phyloP scores from a whole-genome alignment of 73 alveolate species.

The Urostyla sp. region DNA sequence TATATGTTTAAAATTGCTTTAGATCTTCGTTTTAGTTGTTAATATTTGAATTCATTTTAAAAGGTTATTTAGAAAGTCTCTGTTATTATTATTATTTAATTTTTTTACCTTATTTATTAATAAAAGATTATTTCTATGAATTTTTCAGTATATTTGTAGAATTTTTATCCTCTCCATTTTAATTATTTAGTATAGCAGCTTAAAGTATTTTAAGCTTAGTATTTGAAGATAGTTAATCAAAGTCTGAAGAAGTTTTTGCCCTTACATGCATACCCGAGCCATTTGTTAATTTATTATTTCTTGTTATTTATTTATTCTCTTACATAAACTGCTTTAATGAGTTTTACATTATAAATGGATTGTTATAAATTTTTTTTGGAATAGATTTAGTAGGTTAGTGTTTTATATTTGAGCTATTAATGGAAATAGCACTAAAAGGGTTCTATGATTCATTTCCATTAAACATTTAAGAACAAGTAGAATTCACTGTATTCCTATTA shows the following conservation, averaged over 20 bases:
- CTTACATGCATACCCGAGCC: conserved; percentile 52
- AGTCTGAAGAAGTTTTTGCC: conserved; percentile 44
- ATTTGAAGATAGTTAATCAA: conserved; percentile 20
- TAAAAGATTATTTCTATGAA: too few species aligned
- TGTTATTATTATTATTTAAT: too few species aligned
- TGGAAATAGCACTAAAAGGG: conserved; percentile 17
- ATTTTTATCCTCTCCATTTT: too few species aligned
- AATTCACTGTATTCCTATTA: background rate
- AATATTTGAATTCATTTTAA: too few species aligned
- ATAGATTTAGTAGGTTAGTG: conserved; percentile 14
- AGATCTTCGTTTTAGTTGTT: too few species aligned
- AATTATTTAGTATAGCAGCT: too few species aligned
- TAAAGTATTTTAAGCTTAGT: conserved; percentile 14
- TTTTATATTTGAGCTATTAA: background rate
- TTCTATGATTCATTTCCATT: background rate
- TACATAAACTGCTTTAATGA: background rate
- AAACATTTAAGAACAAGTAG: background rate
- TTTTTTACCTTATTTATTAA: too few species aligned
- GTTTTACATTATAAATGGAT: background rate
- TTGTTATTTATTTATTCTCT: conserved; percentile 12
- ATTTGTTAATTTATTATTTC: conserved; percentile 27
- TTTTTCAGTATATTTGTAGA: too few species aligned
- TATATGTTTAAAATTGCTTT: too few species aligned
- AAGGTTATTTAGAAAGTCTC: too few species aligned
- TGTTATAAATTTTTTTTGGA: background rate